Base-by-base conservation (phyloP, 2,329 filamentous ascomycete genomes). In the Chrysoporthe deuterocubensis region DNA sequence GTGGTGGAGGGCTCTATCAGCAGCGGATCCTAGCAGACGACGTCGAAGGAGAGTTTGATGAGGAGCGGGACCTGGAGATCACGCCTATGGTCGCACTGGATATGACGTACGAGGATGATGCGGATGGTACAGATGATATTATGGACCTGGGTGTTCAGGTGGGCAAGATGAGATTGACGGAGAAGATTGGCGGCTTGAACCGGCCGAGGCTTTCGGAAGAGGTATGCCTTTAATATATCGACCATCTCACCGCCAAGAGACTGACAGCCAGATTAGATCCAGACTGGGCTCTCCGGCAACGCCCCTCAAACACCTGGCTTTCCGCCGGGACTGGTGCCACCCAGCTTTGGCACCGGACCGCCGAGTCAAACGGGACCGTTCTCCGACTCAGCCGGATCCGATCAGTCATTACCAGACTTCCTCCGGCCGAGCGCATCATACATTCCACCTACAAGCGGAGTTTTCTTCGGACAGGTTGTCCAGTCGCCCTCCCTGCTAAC, bases 111-210 rank as follows among this genome's bases (percentile, higher is more conserved):
- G 90, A 90, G 68, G 88, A 89, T 68, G 88, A 85, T 64, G 78
- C 78, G n/a, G 84, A 88, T 56, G 77, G 76, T 18, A 77, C 78
- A 32, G 82, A 90, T 74, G 90, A 92, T 68, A 79, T 92, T 58
- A 85, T 91, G 71, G 92, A 94, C 76, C 80, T 94, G 37, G 92
- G 91, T 1, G 86, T 93, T 67, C 85, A 86, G 71, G 83, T 94
- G 69, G 91, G 91, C 1, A 90, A 87, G 75, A 86, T 93, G 84
- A 86, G 87, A 68, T 88, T 94, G 69, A 92, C 90, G 2, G 91
- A 94, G 74, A 84, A 91, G 48, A 87, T 94, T 71, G 92, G 92
- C 18, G 91, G 91, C 0, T 85, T 92, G 71, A 89, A 91, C 56
- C 83, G 91, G 58, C 91, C 91, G 2, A 88, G 89, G 72, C 84